Evolutionary conservation across 1,284 basidiomycete genomes (phyloP).

Genomic region (Schizophyllum amplum): DNA sequence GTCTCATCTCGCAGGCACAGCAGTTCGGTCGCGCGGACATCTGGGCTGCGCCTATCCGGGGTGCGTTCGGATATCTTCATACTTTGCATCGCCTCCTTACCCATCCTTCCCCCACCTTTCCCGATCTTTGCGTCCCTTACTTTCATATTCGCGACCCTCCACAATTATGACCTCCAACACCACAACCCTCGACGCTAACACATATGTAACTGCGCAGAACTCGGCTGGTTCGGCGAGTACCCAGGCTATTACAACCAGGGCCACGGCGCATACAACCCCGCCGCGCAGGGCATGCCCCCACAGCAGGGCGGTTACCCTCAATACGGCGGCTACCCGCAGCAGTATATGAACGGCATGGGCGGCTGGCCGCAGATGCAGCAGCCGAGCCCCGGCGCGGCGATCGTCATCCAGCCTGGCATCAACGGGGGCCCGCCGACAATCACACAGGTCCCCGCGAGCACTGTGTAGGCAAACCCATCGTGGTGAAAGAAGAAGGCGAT

Average conservation of each 20-base stretch:
- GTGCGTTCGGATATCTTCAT: constrained; percentile 16
- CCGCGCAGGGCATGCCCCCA: constrained; percentile 14
- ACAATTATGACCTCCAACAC: too few relatives aligned
- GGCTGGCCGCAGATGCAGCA: constrained; percentile 27
- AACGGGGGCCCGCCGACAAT: constrained; percentile 55
- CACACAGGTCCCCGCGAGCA: constrained; percentile 44
- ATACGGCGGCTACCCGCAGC: constrained; percentile 19
- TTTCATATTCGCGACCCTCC: too few relatives aligned
- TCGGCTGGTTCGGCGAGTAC: constrained; percentile 42
- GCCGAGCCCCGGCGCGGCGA: constrained; percentile 45
- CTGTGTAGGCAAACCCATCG: too few relatives aligned
- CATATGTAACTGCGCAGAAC: constrained; percentile 21
- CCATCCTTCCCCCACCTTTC: background rate
- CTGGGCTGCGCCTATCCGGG: constrained; percentile 37
- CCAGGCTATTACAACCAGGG: constrained; percentile 40
- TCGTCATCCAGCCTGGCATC: constrained; percentile 59
- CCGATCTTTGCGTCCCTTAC: background rate
- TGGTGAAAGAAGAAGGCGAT: too few relatives aligned
- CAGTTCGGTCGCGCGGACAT: constrained; percentile 29
- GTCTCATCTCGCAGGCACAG: constrained; percentile 23
- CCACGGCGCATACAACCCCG: constrained; percentile 16
- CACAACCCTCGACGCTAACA: background rate
- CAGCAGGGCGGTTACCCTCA: too few relatives aligned
- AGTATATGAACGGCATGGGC: constrained; percentile 17
- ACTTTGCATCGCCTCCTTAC: constrained; percentile 3